Conservation (phyloP, 169 alveolate genomes). For the Plasmodium gonderi region DNA sequence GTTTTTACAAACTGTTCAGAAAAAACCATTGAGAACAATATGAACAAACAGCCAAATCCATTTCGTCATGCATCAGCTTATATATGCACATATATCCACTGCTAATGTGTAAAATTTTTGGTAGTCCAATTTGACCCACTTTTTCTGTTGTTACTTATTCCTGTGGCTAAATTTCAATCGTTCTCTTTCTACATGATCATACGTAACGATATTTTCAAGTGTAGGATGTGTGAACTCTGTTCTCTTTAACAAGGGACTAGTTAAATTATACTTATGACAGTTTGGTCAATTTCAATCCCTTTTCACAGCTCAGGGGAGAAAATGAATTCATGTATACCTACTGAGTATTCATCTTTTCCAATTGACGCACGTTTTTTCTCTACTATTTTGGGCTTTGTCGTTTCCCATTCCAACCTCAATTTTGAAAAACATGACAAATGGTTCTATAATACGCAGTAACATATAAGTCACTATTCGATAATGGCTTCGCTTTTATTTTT, state of each 20-base stretch:
- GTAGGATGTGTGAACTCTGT: not conserved
- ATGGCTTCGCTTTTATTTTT: not conserved
- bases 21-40: not conserved
- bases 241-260: not conserved
- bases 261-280: not conserved
- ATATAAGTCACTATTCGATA: not conserved
- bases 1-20: not conserved
- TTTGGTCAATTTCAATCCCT: not conserved
- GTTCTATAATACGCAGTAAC: not conserved
- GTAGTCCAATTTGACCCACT: not conserved
- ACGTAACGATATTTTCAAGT: not conserved
- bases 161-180: not conserved
- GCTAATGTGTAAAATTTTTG: not conserved
- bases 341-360: not conserved
- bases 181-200: no score
- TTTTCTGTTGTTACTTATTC: not conserved
- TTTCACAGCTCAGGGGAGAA: not conserved
- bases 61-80: not conserved
- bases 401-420: no score
- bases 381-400: not conserved
- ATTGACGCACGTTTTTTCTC: not conserved
- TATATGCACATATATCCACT: not conserved
- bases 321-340: not conserved
- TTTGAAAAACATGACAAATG: not conserved
- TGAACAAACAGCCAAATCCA: not conserved